Evolutionary conservation across 352 stramenopile species (phyloP), one percentile per base, ranked within the genome.

Genomic region (Globisporangium paddicum): DNA sequence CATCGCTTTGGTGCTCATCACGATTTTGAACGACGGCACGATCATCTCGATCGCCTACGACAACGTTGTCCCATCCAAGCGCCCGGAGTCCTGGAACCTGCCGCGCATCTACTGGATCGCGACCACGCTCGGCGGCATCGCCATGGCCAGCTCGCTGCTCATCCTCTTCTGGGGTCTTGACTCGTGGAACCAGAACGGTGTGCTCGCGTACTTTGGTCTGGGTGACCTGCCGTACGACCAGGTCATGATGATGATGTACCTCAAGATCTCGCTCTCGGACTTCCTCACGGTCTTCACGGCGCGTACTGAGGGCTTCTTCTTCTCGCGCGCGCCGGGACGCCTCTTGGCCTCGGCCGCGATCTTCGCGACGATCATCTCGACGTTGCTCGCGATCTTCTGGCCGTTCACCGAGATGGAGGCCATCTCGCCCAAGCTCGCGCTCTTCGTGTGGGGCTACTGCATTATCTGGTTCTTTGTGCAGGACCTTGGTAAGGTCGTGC

Each of bases 211-310:
- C 32, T 83, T 86, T 25, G 69, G 75, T 7, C 55, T 93, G 14
- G 78, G 78, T n/a, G 52, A 84, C 38, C 72, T 97, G 44, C 68
- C 80, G 51, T 97, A 97, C 62, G 75, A 89, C 55, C 80, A 98
- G 72, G 86, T 98, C 49, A 92, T 87, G 62, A 96, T 86, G 64
- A 79, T 95, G 62, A 95, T 98, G 62, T 98, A 98, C 76, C 79
- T 98, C 37, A 97, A 98, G 73, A 84, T 98, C 37, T 96, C 90
- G 30, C 81, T 98, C 11, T 95, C 89, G 2, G 89, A 97, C 62
- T 97, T 97, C 62, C 82, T 98, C 45, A 97, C 93, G 11, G 82
- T 98, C 5, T 97, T 98, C 69, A 88, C 88, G 30, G 85, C 89
- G 19, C 79, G 90, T 51, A 96, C 84, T 3, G 77, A 90, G 5